Evolutionary conservation across 2,329 filamentous ascomycete genomes (phyloP), one percentile per base, ranked within the genome.

Genomic region (Pyricularia grisea): DNA sequence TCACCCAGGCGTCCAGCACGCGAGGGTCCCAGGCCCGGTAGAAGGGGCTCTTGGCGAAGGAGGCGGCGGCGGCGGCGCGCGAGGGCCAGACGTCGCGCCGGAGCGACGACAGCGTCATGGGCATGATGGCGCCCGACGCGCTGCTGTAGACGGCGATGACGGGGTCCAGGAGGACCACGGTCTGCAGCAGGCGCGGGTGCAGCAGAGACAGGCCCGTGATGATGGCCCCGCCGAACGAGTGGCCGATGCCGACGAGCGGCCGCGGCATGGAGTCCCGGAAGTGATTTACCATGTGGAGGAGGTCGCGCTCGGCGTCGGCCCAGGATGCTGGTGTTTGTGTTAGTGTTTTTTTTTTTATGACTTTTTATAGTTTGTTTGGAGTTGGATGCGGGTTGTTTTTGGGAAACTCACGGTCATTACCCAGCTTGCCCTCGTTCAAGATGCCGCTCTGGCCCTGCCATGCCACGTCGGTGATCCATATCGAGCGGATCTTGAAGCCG

Each of bases 381-480:
- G 3, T 5, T 25, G 20, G 6, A 10, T 10, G 25, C 20, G 20
- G 23, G 3, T 61, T 61, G 10, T 14, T 27, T 25, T 14, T 23
- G 58, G 17, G 3, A 23, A 33, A 66, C 89, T 72, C 81, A 93
- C 91, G 93, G 77, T 98, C 94, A 77, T 97, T 92, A 69, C 94
- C 94, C 1, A 97, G 81, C 12, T 84, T 82, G 60, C 83, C 77
- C 78, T 94, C 90, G 77, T 97, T 98, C 61, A 96, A 76, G 12
- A 92, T 81, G 58, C 90, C 88, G 76, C 92, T 96, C 74, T 87
- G 83, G 50, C 94, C 94, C 81, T 97, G 92, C 76, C 93, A 90
- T 33, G 92, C 89, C n/a, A 91, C 87, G 79, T 98, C 94, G 71
- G 92, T 89, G 74, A 97, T 95, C 91, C 92, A 97, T 73, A 98